These are phyloP conservation scores for Sclerotinia minor DNA, from an alignment of 2,329 filamentous ascomycete genomes.

Conservation along the genomic window DNA sequence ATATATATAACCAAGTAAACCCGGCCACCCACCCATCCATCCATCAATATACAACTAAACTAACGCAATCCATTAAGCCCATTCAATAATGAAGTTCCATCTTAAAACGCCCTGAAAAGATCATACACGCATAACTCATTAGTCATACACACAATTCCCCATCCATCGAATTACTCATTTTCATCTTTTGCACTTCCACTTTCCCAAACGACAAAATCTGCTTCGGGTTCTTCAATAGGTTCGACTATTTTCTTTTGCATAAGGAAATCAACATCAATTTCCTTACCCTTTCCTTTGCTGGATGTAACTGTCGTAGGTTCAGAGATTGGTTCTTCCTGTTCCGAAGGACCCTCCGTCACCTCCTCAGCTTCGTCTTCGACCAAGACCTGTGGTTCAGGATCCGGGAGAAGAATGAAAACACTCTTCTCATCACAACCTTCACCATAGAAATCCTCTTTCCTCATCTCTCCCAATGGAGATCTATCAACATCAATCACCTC, in stretches of 20 bases:
- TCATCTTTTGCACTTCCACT: conserved; percentile 64
- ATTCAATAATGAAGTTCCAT: not conserved
- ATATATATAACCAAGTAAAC: not conserved
- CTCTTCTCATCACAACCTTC: conserved; percentile 64
- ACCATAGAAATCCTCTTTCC: conserved; percentile 66
- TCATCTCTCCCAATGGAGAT: conserved; percentile 65
- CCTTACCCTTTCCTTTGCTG: conserved; percentile 13
- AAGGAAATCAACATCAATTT: conserved; percentile 44
- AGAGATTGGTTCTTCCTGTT: not conserved
- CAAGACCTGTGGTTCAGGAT: conserved; percentile 37
- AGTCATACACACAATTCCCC: conserved; percentile 4
- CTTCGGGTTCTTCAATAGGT: conserved; percentile 59
- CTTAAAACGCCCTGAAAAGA: not conserved
- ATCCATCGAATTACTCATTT: not conserved
- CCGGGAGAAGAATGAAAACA: conserved; percentile 62
- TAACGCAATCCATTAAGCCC: not conserved
- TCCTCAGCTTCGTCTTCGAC: conserved; percentile 39
- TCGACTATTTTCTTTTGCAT: conserved; percentile 49
- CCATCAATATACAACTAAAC: conserved; percentile 11
- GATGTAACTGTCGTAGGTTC: not conserved
- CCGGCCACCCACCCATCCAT: conserved; percentile 1
- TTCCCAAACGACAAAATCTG: conserved; percentile 69
- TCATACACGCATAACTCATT: conserved; percentile 1
- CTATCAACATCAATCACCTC: conserved; percentile 66
- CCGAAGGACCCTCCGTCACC: conserved; percentile 32